phyloP scores from a whole-genome alignment of 345 rosid species.

The Firmiana major region DNA sequence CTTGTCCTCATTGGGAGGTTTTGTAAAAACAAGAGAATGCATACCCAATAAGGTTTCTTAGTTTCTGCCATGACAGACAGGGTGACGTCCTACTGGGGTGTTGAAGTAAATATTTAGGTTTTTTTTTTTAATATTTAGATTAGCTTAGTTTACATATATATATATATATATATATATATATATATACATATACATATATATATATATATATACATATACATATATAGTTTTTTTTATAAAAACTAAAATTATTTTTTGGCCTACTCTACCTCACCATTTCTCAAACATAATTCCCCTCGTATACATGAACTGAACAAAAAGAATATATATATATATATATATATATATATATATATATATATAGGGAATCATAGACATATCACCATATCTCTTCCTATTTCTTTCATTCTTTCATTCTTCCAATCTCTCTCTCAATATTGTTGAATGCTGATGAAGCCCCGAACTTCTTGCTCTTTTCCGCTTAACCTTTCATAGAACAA shows the following conservation, averaged over 20 bases:
- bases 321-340: slow-evolving; percentile 37
- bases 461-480: slow-evolving; percentile 48
- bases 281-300: background rate
- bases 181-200: too few species aligned
- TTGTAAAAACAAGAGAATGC: too few species aligned
- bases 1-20: slow-evolving; percentile 8
- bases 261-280: too few species aligned
- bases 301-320: slow-evolving; percentile 20
- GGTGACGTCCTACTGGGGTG: slow-evolving; percentile 7
- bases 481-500: slow-evolving; percentile 35
- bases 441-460: slow-evolving; percentile 43
- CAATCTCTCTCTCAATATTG: slow-evolving; percentile 27
- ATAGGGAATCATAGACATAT: slow-evolving; percentile 26
- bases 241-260: too few species aligned
- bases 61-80: slow-evolving; percentile 14
- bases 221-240: too few species aligned
- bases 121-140: too few species aligned
- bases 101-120: slow-evolving; percentile 2
- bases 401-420: slow-evolving; percentile 14
- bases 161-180: too few species aligned
- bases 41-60: slow-evolving; percentile 11
- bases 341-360: too few species aligned
- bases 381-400: slow-evolving; percentile 32
- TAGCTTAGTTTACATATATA: too few species aligned
- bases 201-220: too few species aligned